Evolutionary conservation across 257 asterid genomes (phyloP), one percentile per base, ranked within the genome.

Genomic region (Solanum appendiculatum): DNA sequence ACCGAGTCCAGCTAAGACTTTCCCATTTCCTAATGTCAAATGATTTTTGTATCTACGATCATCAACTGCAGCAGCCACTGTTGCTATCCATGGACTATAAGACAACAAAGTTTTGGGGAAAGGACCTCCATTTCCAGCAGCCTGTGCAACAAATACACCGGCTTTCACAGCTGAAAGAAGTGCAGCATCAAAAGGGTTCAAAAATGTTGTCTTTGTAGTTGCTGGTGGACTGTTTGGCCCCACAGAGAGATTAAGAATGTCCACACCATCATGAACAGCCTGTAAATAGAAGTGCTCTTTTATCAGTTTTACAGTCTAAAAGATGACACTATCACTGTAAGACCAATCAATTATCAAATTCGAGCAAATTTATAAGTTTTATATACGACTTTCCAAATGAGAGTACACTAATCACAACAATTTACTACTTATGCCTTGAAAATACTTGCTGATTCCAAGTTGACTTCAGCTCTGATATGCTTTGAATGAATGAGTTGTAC

Each of bases 111-210:
- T 97, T 88, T 94, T 97, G 33, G 99, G 98, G 87, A 93, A 96
- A 39, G 99, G 99, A 39, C 99, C 99, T 74, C 99, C 99, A 86
- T 97, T 97, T 86, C 99, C 99, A 88, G 98, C 99, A 73, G 99
- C 99, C 88, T 97, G 99, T 87, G 86, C 98, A 83, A 97, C 98
- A 92, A 97, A 97, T 60, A 97, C 95, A 82, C 99, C 99, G 51
- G 99, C 99, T 92, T 95, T 96, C 68, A 95, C 99, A 31, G 99
- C 99, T 51, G 98, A 90, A 87, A 97, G 99, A 88, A 97, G 98
- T 39, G 99, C 93, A 42, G 95, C 96, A 89, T 97, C 99, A 82
- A 97, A 97, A 81, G 99, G 99, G 89, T 97, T 97, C 86, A 97
- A 90, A 88, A 93, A 97, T 36, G 99, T 97, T 85, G 98, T 97